Evolutionary conservation across 352 stramenopile genomes (phyloP).

Genomic region (Phytopythium chamaehyphon): DNA sequence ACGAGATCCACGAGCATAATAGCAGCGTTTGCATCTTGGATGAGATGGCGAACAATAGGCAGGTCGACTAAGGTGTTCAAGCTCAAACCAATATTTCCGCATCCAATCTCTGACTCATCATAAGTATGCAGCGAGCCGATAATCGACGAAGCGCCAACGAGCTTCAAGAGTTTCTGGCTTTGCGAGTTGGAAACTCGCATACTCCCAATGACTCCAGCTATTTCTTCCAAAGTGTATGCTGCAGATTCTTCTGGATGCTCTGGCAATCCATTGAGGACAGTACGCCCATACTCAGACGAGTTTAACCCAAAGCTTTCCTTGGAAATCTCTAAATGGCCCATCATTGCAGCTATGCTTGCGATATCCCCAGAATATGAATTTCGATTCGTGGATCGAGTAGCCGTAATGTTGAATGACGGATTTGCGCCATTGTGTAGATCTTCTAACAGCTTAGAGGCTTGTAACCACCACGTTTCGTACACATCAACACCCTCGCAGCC

Average conservation of each 20-base stretch:
- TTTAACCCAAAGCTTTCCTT: too few species aligned
- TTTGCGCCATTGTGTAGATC: too few species aligned
- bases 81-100: too few species aligned
- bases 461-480: constrained; percentile 38
- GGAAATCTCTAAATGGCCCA: too few species aligned
- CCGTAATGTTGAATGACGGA: too few species aligned
- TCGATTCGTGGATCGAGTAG: too few species aligned
- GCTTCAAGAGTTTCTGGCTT: constrained; percentile 45
- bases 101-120: too few species aligned
- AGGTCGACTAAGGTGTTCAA: constrained; percentile 1
- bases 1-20: constrained; percentile 36
- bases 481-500: constrained; percentile 28
- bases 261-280: not conserved
- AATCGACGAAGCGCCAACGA: constrained; percentile 45
- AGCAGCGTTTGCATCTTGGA: constrained; percentile 17
- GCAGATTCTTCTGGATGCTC: not conserved
- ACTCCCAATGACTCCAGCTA: constrained; percentile 12
- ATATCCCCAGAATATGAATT: too few species aligned
- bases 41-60: constrained; percentile 15
- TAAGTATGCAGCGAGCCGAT: constrained; percentile 13
- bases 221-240: not conserved
- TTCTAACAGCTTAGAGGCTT: not conserved
- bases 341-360: too few species aligned
- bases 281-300: not conserved
- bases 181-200: constrained; percentile 65